Base-by-base conservation (phyloP, 176 grass and related monocot species). In the Bromus sterilis region DNA sequence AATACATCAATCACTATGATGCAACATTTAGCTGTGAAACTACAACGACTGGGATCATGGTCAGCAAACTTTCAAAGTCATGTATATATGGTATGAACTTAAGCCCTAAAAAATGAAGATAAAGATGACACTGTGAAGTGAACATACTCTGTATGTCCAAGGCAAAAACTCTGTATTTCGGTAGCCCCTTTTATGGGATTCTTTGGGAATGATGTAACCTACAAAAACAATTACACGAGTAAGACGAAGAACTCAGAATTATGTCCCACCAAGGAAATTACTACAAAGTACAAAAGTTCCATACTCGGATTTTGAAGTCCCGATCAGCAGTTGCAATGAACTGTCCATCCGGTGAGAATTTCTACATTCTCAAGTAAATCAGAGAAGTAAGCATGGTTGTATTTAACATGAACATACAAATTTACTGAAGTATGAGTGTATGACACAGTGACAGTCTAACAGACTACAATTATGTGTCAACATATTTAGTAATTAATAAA, bases 91-190 rank as follows among this genome's bases (percentile, higher is more conserved):
- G 56, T 30, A 83, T 65, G 61, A 86, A 76, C 9, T 13, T 55
- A 35, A 66, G 59, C 4, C 20, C 41, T 48, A 15, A 18, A 75
- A 86, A 80, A 88, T 41, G 7, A 82, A 80, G 15, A 64, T 87
- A 70, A 74, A 1, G 3, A 51, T 55, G 13, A 49, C 35, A 88
- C 6, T 4, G 1, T 42, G 64, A 26, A 65, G 15, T 31, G 23
- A 83, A 89, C 88, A 77, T 85, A 95, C 96, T 99, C 89, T 80
- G 89, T 95, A 88, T 99, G 96, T 56, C 96, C 96, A 85, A 99
- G 96, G 89, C 90, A 99, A 88, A 99, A 99, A 59, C 89, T 95
- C 75, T 99, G 96, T 78, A 99, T 99, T 88, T 99, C 87, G 15
- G 91, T 80, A 42, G 85, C 87, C 14, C 91, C 96, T 64, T 84